Base-by-base conservation (phyloP, 140 eudicot species). In the Senecio squalidus region DNA sequence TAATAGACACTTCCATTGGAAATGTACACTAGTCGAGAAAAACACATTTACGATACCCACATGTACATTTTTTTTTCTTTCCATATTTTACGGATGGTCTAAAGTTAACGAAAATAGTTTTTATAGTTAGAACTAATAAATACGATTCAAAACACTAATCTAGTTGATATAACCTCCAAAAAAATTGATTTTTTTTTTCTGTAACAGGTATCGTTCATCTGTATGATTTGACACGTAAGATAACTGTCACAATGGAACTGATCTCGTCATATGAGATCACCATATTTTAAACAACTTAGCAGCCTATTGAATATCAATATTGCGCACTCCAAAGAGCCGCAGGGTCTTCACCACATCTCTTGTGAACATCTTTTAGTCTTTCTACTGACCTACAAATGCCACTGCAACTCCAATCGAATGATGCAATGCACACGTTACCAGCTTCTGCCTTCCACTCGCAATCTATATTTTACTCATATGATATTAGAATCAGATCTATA, bases 381-480 rank as follows among this genome's bases (percentile, higher is more conserved):
- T 81, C 88, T 16, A 81, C 88, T 0, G 88, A 81, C 45, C 62
- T 75, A 62, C 88, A 81, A 33, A 81, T 81, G 33, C 88, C 88
- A 61, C 88, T 81, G 74, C 88, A 81, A 57, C 88, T 81, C 88
- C 88, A 81, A 41, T 81, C 88, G 55, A 81, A 81, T 29, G 88
- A 81, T 27, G 88, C 88, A 23, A 81, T 73, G 41, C 88, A 81
- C 21, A 81, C 78, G 45, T 74, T 81, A 34, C 88, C 88, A 2
- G 88, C 84, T 59, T 81, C 78, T 23, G 84, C 88, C 61, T 81
- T 81, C 88, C 88, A 81, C 38, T 81, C 88, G 26, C 88, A 81
- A 36, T 81, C 88, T 81, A 66, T 14, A 41, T 20, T 31, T n/a
- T 25, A 20, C 26, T 40, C 52, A 24, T 23, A 33, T n/a, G n/a